Evolutionary conservation across 2,329 filamentous ascomycete genomes (phyloP), one percentile per base, ranked within the genome.

Genomic region (Ophiostoma himal-ulmi): DNA sequence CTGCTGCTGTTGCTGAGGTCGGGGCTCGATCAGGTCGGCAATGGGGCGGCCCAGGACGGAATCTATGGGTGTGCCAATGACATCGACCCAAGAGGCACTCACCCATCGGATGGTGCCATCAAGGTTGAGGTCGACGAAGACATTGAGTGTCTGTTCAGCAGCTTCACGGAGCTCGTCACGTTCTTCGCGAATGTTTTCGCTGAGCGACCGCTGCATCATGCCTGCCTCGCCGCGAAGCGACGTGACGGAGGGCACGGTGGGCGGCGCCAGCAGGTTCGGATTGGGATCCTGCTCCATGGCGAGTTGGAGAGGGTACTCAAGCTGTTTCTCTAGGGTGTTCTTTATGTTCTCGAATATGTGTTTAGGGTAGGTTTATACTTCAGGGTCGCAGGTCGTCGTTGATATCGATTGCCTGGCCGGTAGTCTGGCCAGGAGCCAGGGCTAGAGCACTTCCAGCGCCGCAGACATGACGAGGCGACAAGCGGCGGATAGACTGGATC

Each of bases 71-170:
- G 91, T 94, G 71, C 95, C 95, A 72, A 98, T 90, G 68, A 99
- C 91, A 76, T 98, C 93, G 72, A 88, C 87, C 95, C 95, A 99
- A 20, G 94, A 97, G 14, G 94, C 92, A 78, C 94, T 98, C 76
- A 96, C 94, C 92, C 95, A 99, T 80, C 93, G 91, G 76, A 99
- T 91, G 72, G 88, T 91, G 74, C 93, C 93, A 77, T 97, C 91
- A 70, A 98, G 86, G 77, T 93, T 93, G 74, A 99, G 85, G 81
- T 99, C 94, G 78, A 99, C 86, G 78, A 99, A 97, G 74, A 96
- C 92, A 80, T 98, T 99, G 78, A 97, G 85, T 30, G 94, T 97
- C 82, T 97, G 93, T 81, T 98, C 94, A 68, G 94, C 95, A 57
- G 94, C 95, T 82, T 97, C 92, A 77, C 94, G 93, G 75, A 99